Conservation (phyloP, 805 yeast species). For the Wickerhamomyces sydowiorum region DNA sequence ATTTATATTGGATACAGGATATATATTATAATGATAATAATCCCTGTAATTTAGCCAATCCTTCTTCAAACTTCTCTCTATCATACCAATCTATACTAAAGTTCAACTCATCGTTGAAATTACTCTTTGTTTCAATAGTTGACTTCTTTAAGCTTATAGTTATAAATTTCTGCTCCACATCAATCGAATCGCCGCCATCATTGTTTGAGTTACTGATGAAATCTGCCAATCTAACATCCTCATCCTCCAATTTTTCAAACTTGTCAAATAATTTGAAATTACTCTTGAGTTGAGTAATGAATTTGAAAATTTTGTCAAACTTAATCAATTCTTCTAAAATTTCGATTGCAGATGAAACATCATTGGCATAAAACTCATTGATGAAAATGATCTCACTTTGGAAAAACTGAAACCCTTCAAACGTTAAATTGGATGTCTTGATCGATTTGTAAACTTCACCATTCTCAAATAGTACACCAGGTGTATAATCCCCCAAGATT, state of each 20-base stretch:
- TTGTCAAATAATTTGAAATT: constrained; percentile 4
- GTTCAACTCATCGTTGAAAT: not conserved
- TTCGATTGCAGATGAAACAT: not conserved
- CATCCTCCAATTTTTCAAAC: constrained; percentile 9
- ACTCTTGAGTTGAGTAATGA: not conserved
- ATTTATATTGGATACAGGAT: no score
- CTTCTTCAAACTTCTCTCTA: not conserved
- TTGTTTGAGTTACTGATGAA: constrained; percentile 2
- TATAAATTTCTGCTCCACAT: not conserved
- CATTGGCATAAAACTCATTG: not conserved
- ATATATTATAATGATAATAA: not conserved
- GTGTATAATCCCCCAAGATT: not conserved
- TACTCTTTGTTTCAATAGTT: not conserved
- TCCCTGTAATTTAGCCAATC: not conserved
- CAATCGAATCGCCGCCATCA: not conserved
- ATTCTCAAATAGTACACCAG: not conserved
- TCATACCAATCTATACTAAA: not conserved
- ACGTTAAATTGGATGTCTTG: not conserved
- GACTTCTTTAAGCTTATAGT: not conserved
- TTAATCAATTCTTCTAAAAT: not conserved
- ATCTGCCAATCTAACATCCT: constrained; percentile 8
- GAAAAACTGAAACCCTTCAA: constrained; percentile 2
- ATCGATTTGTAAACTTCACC: not conserved
- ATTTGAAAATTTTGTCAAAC: not conserved
- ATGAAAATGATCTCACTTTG: not conserved